phyloP scores from a whole-genome alignment of 2,329 filamentous ascomycete genomes.

The Biscogniauxia mediterranea region DNA sequence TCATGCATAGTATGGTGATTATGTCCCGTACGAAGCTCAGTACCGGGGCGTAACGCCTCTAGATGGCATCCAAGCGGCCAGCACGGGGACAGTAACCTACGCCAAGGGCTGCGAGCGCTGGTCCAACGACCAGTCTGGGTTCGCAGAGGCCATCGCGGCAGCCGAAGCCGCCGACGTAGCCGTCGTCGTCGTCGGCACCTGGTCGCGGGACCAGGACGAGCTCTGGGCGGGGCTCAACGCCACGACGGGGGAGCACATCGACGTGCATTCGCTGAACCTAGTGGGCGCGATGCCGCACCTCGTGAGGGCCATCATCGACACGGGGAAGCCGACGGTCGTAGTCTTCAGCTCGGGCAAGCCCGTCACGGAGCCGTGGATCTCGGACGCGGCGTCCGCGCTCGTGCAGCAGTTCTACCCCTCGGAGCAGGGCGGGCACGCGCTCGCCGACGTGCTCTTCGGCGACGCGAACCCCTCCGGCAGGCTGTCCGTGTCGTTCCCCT shows the following conservation, averaged over 20 bases:
- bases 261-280: slow-evolving; percentile 61
- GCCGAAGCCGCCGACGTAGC: slow-evolving; percentile 68
- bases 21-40: slow-evolving; percentile 64
- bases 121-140: slow-evolving; percentile 68
- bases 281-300: slow-evolving; percentile 69
- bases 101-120: slow-evolving; percentile 70
- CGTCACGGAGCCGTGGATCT: slow-evolving; percentile 71
- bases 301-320: slow-evolving; percentile 64
- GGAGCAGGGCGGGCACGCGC: slow-evolving; percentile 64
- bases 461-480: slow-evolving; percentile 64
- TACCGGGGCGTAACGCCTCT: slow-evolving; percentile 67
- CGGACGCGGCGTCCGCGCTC: slow-evolving; percentile 60
- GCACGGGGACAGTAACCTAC: slow-evolving; percentile 61
- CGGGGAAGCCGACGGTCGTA: slow-evolving; percentile 65
- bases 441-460: slow-evolving; percentile 66
- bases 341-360: slow-evolving; percentile 71
- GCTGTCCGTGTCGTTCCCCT: slow-evolving; percentile 65
- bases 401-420: slow-evolving; percentile 75
- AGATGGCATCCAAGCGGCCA: slow-evolving; percentile 63
- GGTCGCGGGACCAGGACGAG: slow-evolving; percentile 70
- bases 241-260: slow-evolving; percentile 73
- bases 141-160: slow-evolving; percentile 62
- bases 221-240: slow-evolving; percentile 70
- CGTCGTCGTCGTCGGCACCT: slow-evolving; percentile 72
- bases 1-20: slow-evolving; percentile 63